A percentile compares a stretch with the other conserved stretches of the same genome.
Evolutionary conservation across 2,329 filamentous ascomycete species (phyloP).

Genomic region (Orbilia ellipsospora): DNA sequence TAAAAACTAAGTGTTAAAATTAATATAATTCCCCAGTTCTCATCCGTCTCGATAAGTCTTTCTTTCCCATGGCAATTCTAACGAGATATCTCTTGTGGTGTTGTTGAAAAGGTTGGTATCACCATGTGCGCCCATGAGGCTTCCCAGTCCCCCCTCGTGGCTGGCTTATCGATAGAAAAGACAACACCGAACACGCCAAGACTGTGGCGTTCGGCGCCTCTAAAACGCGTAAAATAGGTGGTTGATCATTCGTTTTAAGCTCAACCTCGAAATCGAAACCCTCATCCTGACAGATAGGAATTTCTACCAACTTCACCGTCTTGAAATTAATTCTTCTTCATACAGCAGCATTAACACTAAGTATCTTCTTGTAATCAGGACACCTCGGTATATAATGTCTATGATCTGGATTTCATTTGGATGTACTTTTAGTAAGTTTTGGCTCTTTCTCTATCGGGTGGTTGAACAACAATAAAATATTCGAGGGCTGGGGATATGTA

Average conservation of each 20-base stretch:
- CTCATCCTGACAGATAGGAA: too few relatives aligned
- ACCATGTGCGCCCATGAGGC: not conserved
- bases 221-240: not conserved
- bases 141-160: not conserved
- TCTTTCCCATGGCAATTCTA: not conserved
- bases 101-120: not conserved
- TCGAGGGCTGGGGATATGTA: too few relatives aligned
- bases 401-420: too few relatives aligned
- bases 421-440: too few relatives aligned
- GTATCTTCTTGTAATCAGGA: too few relatives aligned
- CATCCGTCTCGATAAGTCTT: not conserved
- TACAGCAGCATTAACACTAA: too few relatives aligned
- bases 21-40: not conserved
- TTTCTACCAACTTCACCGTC: too few relatives aligned
- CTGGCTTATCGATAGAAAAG: not conserved
- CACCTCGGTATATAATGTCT: too few relatives aligned
- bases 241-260: not conserved
- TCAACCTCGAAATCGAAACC: not conserved
- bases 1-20: not conserved
- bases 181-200: not conserved
- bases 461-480: too few relatives aligned
- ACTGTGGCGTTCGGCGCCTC: not conserved
- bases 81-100: not conserved
- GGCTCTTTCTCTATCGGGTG: too few relatives aligned
- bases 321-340: too few relatives aligned